Conservation (phyloP, 2,329 filamentous ascomycete genomes). For the Cercospora sesami region DNA sequence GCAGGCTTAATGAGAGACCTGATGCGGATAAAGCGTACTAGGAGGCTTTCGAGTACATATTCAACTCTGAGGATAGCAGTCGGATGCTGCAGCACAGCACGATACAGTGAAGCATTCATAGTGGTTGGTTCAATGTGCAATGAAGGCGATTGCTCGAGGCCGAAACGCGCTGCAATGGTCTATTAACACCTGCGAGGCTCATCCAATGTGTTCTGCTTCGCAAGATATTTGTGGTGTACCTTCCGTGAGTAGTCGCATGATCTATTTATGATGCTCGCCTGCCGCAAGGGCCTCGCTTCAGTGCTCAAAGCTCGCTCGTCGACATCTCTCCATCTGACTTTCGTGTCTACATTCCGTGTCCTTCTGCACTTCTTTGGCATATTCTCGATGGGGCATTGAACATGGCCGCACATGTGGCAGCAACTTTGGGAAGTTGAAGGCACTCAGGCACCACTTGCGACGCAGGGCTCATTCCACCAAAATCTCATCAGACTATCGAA, state of each 20-base stretch:
- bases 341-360: background rate
- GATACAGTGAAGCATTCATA: background rate
- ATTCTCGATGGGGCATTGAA: background rate
- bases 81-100: constrained; percentile 11
- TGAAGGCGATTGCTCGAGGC: background rate
- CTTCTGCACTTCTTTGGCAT: background rate
- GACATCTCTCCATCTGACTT: background rate
- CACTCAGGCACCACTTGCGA: background rate
- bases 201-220: background rate
- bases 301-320: background rate
- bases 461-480: background rate
- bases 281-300: constrained; percentile 3
- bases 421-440: background rate
- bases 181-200: background rate
- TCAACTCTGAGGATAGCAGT: constrained; percentile 10
- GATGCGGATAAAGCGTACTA: constrained; percentile 16
- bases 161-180: background rate
- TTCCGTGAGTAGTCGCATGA: background rate
- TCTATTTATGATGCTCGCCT: background rate
- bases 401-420: background rate
- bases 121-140: background rate
- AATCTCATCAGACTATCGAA: background rate
- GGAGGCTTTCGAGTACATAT: constrained; percentile 16
- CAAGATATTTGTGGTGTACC: background rate
- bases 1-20: constrained; percentile 20